phyloP scores from a whole-genome alignment of 768 basidiomycete genomes.

The Wakefieldia striispora region DNA sequence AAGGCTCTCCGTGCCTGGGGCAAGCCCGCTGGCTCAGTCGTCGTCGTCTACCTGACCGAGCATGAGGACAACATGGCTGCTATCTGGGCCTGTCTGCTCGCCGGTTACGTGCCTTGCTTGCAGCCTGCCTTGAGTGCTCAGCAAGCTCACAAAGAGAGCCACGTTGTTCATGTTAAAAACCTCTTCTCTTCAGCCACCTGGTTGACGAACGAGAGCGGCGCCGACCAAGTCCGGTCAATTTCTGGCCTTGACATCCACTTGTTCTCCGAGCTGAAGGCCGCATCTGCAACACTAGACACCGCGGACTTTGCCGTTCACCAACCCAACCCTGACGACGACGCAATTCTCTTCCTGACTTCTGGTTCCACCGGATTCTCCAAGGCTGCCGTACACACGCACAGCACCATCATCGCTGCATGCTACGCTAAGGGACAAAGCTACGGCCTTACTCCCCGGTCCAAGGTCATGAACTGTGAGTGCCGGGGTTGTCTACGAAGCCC shows the following conservation, averaged over 20 bases:
- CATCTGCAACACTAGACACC: slow-evolving; percentile 10
- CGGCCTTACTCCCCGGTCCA: slow-evolving; percentile 29
- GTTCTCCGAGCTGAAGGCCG: slow-evolving; percentile 19
- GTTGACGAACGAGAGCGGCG: slow-evolving; percentile 18
- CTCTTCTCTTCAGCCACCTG: too few relatives aligned
- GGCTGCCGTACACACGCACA: slow-evolving; percentile 37
- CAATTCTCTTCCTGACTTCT: slow-evolving; percentile 35
- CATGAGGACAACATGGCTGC: too few relatives aligned
- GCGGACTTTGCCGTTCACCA: not conserved
- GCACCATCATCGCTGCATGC: slow-evolving; percentile 33
- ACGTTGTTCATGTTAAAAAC: slow-evolving; percentile 13
- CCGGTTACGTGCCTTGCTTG: too few relatives aligned
- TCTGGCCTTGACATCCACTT: slow-evolving; percentile 25
- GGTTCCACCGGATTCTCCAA: slow-evolving; percentile 43
- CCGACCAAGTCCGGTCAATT: slow-evolving; percentile 24
- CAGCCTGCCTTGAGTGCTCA: too few relatives aligned
- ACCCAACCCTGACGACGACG: slow-evolving; percentile 24
- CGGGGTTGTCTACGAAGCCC: not conserved
- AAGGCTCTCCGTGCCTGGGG: too few relatives aligned
- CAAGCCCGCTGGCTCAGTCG: too few relatives aligned
- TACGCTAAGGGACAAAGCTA: slow-evolving; percentile 33
- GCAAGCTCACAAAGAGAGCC: too few relatives aligned
- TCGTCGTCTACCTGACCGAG: too few relatives aligned
- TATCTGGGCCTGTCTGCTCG: too few relatives aligned
- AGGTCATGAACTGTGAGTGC: slow-evolving; percentile 35